Evolutionary conservation across 2,329 filamentous ascomycete genomes (phyloP).

Genomic region (Rachicladosporium sp.): DNA sequence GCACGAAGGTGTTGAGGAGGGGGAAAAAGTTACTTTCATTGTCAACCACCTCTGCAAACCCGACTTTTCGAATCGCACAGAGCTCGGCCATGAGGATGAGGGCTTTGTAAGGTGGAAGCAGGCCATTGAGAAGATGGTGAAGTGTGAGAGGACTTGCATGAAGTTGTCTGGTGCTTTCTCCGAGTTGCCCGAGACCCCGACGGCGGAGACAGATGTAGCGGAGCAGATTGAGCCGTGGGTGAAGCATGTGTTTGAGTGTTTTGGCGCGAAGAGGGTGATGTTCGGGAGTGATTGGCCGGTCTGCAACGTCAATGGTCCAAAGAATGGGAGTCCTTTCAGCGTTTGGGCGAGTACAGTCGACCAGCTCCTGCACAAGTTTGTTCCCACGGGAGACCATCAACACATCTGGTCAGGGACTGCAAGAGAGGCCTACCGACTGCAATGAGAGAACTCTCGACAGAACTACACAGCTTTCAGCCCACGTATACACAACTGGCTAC

Average conservation of each 20-base stretch:
- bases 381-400: slow-evolving; percentile 49
- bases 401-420: slow-evolving; percentile 65
- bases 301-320: slow-evolving; percentile 56
- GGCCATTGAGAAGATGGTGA: slow-evolving; percentile 55
- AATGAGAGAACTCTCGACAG: slow-evolving; percentile 4
- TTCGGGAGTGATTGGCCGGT: slow-evolving; percentile 93
- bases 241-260: slow-evolving; percentile 57
- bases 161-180: slow-evolving; percentile 83
- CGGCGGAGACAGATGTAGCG: slow-evolving; percentile 43
- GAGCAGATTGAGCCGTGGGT: slow-evolving; percentile 58
- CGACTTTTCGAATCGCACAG: slow-evolving; percentile 37
- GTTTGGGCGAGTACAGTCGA: slow-evolving; percentile 65
- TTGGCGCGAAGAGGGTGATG: slow-evolving; percentile 63
- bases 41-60: slow-evolving; percentile 88
- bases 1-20: slow-evolving; percentile 47
- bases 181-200: slow-evolving; percentile 51
- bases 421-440: slow-evolving; percentile 50
- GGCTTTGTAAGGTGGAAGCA: slow-evolving; percentile 58
- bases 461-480: too few relatives aligned
- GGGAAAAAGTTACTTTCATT: slow-evolving; percentile 53
- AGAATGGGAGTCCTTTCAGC: slow-evolving; percentile 51
- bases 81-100: slow-evolving; percentile 15
- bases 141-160: slow-evolving; percentile 60
- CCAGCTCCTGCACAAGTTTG: slow-evolving; percentile 39
- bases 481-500: too few relatives aligned